Percentiles rank a stretch among this genome's conserved stretches.
phyloP scores from a whole-genome alignment of 2,329 filamentous ascomycete genomes.

The Penicillium sp. region DNA sequence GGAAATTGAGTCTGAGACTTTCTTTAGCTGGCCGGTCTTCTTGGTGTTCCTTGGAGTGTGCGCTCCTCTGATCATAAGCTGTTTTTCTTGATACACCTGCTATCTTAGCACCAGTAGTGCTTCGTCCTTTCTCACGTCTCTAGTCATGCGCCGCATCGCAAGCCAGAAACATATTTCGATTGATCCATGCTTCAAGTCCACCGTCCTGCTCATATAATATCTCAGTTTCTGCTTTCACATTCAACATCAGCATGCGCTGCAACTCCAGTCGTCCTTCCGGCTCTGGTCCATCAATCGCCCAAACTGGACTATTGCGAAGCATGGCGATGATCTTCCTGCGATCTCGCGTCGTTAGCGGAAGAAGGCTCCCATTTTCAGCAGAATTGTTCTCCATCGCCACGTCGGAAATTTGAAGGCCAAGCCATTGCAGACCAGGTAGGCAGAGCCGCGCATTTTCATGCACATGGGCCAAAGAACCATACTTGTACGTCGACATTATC shows the following conservation, averaged over 20 bases:
- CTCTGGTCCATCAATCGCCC: slow-evolving; percentile 42
- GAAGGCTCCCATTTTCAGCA: slow-evolving; percentile 22
- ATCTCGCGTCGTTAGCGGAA: slow-evolving; percentile 50
- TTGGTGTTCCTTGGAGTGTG: not conserved
- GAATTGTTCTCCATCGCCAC: slow-evolving; percentile 27
- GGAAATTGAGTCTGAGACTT: slow-evolving; percentile 9
- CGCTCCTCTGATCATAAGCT: too few relatives aligned
- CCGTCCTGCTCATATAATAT: slow-evolving; percentile 43
- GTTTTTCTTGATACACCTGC: not conserved
- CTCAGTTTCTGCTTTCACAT: slow-evolving; percentile 59
- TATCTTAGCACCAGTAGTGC: not conserved
- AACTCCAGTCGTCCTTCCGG: slow-evolving; percentile 47
- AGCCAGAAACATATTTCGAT: slow-evolving; percentile 33
- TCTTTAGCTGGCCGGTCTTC: too few relatives aligned
- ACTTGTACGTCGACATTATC: slow-evolving; percentile 58
- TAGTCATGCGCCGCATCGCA: too few relatives aligned
- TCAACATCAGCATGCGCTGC: slow-evolving; percentile 57
- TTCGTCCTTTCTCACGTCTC: too few relatives aligned
- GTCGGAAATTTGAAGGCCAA: slow-evolving; percentile 50
- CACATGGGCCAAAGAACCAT: slow-evolving; percentile 52
- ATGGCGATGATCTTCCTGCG: slow-evolving; percentile 51
- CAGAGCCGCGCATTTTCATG: slow-evolving; percentile 48
- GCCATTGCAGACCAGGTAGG: slow-evolving; percentile 48
- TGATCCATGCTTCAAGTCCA: slow-evolving; percentile 43
- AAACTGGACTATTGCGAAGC: slow-evolving; percentile 44